Evolutionary conservation across 306 rosid genomes (phyloP).

Genomic region (Cucumis hystrix): DNA sequence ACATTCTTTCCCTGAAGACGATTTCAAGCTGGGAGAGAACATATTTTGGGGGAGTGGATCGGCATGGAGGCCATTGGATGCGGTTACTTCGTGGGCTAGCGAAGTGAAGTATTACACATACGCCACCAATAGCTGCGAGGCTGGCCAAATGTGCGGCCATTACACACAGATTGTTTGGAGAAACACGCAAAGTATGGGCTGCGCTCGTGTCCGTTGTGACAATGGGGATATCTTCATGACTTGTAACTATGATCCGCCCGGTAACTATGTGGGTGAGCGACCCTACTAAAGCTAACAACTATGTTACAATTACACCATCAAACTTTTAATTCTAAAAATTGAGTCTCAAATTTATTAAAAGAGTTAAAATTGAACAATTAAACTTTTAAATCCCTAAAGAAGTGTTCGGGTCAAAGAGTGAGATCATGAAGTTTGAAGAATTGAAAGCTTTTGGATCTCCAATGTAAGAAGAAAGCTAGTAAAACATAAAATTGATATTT

Average conservation of each 20-base stretch:
- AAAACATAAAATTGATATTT: too few species aligned
- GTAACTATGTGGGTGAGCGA: conserved; percentile 67
- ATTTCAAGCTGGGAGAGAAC: conserved; percentile 71
- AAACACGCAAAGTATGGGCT: conserved; percentile 49
- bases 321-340: too few species aligned
- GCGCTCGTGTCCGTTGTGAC: conserved; percentile 63
- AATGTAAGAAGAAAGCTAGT: too few species aligned
- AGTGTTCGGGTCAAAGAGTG: too few species aligned
- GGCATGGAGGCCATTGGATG: conserved; percentile 51
- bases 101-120: conserved; percentile 64
- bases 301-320: too few species aligned
- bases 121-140: conserved; percentile 34
- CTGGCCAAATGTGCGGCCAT: conserved; percentile 77
- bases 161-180: conserved; percentile 85
- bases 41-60: conserved; percentile 80
- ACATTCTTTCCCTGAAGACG: conserved; percentile 68
- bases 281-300: background rate
- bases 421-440: too few species aligned
- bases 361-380: too few species aligned
- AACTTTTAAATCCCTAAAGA: too few species aligned
- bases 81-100: conserved; percentile 51
- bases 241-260: conserved; percentile 69
- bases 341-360: too few species aligned
- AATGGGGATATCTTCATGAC: conserved; percentile 78
- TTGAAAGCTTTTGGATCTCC: too few species aligned